A percentile compares a stretch with the other conserved stretches of the same genome.
These are phyloP conservation scores for Stromatinia cepivora DNA, from an alignment of 2,329 filamentous ascomycete genomes.

Conservation along the genomic window DNA sequence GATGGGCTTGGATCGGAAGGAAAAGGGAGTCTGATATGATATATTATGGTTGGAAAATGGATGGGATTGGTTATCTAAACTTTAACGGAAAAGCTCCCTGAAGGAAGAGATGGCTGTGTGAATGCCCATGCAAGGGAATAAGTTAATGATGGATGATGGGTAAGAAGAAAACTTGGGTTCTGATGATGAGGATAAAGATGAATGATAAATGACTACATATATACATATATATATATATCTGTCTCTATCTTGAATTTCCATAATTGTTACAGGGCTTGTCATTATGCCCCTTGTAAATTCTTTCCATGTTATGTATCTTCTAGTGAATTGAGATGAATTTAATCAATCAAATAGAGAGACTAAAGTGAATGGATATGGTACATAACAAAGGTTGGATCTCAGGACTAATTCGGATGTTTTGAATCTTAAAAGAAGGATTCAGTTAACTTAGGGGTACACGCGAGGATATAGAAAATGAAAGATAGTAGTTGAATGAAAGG, in stretches of 20 bases:
- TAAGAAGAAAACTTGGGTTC: background rate
- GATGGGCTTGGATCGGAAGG: background rate
- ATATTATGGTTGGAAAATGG: background rate
- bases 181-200: slow-evolving; percentile 8
- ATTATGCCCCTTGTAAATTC: no score
- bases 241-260: background rate
- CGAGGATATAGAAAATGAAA: background rate
- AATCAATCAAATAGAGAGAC: no score
- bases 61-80: background rate
- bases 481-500: background rate
- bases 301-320: no score
- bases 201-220: background rate
- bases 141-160: background rate
- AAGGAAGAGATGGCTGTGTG: background rate
- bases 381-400: background rate
- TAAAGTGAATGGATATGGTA: no score
- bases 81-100: background rate
- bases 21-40: background rate
- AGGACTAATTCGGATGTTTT: background rate
- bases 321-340: no score
- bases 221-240: no score
- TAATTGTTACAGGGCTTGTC: no score
- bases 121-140: background rate
- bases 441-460: background rate
- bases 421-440: background rate